These are phyloP conservation scores for Claviceps pazoutovae DNA, from an alignment of 2,329 filamentous ascomycete genomes.

Conservation along the genomic window DNA sequence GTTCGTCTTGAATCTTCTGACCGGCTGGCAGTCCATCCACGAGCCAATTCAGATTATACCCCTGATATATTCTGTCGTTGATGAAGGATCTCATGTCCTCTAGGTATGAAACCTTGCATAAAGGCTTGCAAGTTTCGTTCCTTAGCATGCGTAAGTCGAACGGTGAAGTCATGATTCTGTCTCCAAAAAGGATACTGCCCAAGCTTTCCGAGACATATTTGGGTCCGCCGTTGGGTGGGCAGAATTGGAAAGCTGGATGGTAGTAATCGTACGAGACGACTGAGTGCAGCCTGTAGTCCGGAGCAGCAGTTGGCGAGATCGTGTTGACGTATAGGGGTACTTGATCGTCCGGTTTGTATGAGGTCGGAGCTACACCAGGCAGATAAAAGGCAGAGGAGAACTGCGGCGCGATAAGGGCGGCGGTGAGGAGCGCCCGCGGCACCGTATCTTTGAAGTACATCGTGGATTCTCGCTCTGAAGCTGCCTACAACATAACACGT, in stretches of 20 bases:
- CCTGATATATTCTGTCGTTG: slow-evolving; percentile 67
- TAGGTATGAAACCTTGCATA: slow-evolving; percentile 57
- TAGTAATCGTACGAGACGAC: slow-evolving; percentile 97
- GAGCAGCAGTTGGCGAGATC: slow-evolving; percentile 70
- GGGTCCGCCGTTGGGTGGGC: slow-evolving; percentile 61
- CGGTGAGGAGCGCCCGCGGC: slow-evolving; percentile 36
- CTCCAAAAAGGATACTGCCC: slow-evolving; percentile 92
- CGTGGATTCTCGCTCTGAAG: neutral
- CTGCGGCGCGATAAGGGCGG: slow-evolving; percentile 37
- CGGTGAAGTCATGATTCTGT: slow-evolving; percentile 92
- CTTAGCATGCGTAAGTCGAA: slow-evolving; percentile 76
- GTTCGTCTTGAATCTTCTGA: slow-evolving; percentile 63
- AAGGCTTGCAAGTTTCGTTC: slow-evolving; percentile 74
- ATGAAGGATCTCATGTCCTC: slow-evolving; percentile 60
- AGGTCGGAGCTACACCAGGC: slow-evolving; percentile 85
- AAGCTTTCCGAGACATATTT: slow-evolving; percentile 67
- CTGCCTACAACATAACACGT: slow-evolving; percentile 2
- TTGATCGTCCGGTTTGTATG: slow-evolving; percentile 64
- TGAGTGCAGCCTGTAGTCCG: slow-evolving; percentile 74
- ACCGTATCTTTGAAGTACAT: slow-evolving; percentile 34
- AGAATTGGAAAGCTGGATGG: slow-evolving; percentile 76
- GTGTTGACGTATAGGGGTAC: slow-evolving; percentile 89
- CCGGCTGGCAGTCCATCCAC: slow-evolving; percentile 89
- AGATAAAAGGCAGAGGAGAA: slow-evolving; percentile 75
- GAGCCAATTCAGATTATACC: slow-evolving; percentile 89